Evolutionary conservation across 2,329 filamentous ascomycete genomes (phyloP).

Genomic region (Ceratocystis smalleyi): DNA sequence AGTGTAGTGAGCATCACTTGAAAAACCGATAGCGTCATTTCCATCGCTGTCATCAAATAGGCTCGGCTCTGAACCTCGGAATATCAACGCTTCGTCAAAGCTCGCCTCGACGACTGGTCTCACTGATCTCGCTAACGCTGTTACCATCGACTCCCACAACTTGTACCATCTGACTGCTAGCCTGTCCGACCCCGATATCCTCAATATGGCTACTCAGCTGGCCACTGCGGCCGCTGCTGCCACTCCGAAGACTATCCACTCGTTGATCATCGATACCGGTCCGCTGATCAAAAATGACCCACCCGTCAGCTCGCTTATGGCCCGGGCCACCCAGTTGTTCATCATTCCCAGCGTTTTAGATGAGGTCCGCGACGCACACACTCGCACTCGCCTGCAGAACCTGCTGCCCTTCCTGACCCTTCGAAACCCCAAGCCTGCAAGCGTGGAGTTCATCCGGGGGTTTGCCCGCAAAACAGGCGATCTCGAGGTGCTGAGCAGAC

Average conservation of each 20-base stretch:
- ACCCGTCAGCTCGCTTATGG: conserved; percentile 63
- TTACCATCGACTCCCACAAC: too few relatives aligned
- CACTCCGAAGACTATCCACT: conserved; percentile 53
- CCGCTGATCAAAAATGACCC: conserved; percentile 90
- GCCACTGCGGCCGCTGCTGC: conserved; percentile 16
- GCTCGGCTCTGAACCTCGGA: neutral
- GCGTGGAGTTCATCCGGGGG: conserved; percentile 61
- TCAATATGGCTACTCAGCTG: neutral
- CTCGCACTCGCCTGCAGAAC: conserved; percentile 66
- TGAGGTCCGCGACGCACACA: conserved; percentile 77
- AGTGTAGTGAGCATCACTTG: neutral
- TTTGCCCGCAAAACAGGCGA: conserved; percentile 88
- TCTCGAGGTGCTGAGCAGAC: conserved; percentile 67
- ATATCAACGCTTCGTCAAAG: neutral
- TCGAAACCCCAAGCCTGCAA: conserved; percentile 57
- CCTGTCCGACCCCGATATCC: neutral
- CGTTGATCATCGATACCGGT: conserved; percentile 76
- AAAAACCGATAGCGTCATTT: neutral
- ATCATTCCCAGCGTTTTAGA: conserved; percentile 74
- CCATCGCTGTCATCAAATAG: neutral
- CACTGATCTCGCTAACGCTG: too few relatives aligned
- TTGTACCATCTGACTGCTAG: neutral
- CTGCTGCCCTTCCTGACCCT: conserved; percentile 76
- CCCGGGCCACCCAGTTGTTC: conserved; percentile 59
- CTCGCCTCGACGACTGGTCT: too few relatives aligned